Evolutionary conservation across 2,329 filamentous ascomycete genomes (phyloP), one percentile per base, ranked within the genome.

Genomic region (Geosmithia flava): DNA sequence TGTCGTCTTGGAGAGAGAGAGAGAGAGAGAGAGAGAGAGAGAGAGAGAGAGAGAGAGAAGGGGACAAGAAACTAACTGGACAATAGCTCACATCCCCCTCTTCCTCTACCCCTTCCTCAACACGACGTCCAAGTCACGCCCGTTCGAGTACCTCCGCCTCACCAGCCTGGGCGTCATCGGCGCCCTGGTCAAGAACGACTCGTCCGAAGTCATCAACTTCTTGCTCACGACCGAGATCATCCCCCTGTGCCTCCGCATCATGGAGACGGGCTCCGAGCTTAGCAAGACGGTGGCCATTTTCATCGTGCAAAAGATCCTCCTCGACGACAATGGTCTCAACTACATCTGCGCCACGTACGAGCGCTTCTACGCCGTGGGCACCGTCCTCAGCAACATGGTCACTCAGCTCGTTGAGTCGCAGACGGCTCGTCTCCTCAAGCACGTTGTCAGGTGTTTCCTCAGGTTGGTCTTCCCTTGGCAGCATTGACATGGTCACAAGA

Each of bases 281-380:
- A 96, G 89, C 74, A 98, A 98, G 74, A 98, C 93, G 1, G 93
- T 98, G 15, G 93, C 93, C 50, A 98, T 98, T 59, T 98, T 98
- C 71, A 98, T 98, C 58, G 93, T 98, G 17, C 93, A 98, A 68
- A 98, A 98, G 75, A 98, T 98, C 23, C 71, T 98, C 47, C 78
- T 98, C 2, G 93, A 98, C 61, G 93, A 98, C 59, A 91, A 95
- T 58, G 93, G 93, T 3, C 76, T 98, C 53, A 93, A 93, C 60
- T 98, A 98, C 67, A 98, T 98, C 50, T 98, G 93, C 68, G 91
- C 94, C 54, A 98, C 93, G 1, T 98, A 98, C 59, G 93, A 98
- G 72, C 80, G 93, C 19, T 98, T 98, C 68, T 98, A 97, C 58
- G 93, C 93, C 7, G 93, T 98, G 5, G 93, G 93, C 6, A 98